A percentile compares a stretch with the other conserved stretches of the same genome.
phyloP scores from a whole-genome alignment of 2,329 filamentous ascomycete genomes.

The Exophiala alcalophila region DNA sequence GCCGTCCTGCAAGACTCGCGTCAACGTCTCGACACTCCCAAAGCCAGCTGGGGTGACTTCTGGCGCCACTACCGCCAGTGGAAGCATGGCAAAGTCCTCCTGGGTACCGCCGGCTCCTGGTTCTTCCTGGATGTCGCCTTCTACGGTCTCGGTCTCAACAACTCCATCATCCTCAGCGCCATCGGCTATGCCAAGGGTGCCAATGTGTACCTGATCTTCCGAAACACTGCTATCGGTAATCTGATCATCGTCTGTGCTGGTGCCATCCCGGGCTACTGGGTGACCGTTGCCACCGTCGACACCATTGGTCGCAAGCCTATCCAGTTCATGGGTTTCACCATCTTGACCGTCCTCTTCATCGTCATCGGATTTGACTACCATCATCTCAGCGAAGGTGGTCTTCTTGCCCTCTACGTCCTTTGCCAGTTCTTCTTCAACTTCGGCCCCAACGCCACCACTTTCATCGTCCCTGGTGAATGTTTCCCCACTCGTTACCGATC shows the following conservation, averaged over 20 bases:
- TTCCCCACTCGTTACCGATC: conserved; percentile 63
- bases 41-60: conserved; percentile 73
- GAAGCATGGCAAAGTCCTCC: conserved; percentile 68
- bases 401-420: conserved; percentile 62
- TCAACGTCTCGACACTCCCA: conserved; percentile 59
- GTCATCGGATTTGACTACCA: conserved; percentile 61
- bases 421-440: conserved; percentile 67
- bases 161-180: conserved; percentile 65
- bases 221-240: conserved; percentile 74
- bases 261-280: conserved; percentile 79
- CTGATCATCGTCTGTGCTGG: conserved; percentile 75
- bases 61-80: conserved; percentile 64
- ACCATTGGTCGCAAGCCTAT: conserved; percentile 74
- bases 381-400: conserved; percentile 46
- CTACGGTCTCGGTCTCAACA: conserved; percentile 72
- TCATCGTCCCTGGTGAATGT: conserved; percentile 63
- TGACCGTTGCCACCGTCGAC: conserved; percentile 71
- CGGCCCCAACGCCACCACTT: conserved; percentile 64
- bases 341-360: conserved; percentile 61
- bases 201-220: conserved; percentile 66
- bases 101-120: conserved; percentile 82
- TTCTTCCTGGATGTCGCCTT: conserved; percentile 68
- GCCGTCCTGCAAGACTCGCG: conserved; percentile 54
- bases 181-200: conserved; percentile 67
- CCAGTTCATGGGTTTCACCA: conserved; percentile 59